Base-by-base conservation (phyloP, 169 alveolate genomes). In the Toxoplasma gondii region DNA sequence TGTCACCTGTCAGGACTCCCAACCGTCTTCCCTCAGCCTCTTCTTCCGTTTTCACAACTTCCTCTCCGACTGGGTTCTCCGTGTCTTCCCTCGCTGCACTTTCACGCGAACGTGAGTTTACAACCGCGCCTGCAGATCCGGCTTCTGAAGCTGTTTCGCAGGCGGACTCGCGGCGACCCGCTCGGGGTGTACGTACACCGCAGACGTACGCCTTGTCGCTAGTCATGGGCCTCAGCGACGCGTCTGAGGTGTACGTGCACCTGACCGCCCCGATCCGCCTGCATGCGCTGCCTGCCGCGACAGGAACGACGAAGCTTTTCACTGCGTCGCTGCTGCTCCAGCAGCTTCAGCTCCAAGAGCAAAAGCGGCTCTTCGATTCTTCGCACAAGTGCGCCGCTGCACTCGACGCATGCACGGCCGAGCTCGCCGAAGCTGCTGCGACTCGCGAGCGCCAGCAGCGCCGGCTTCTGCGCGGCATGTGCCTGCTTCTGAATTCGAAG, bases 211-310 rank as follows among this genome's bases (percentile, higher is more conserved):
- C 39, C 67, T 36, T 82, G 1, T 82, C 90, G 53, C 90, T 82
- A 1, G 69, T 82, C 31, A 82, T 44, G 53, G 54, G 67, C 41
- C 53, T 82, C 34, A 29, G 19, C 17, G 86, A n/a, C 27, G 90
- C 90, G 9, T 43, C 90, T 38, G 54, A 43, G 54, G 22, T 82
- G 90, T 82, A 22, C 38, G 90, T 43, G 27, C 90, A 43, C 53
- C 64, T 82, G 41, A 82, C 90, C 2, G 38, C 53, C 53, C 90
- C 90, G 17, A 36, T 82, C 34, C 90, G 90, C 39, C n/a, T 82
- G 64, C 67, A 82, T 38, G 54, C 90, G n/a, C 36, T 82, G 38
- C 4, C 5, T 29, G 41, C 36, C 41, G 64, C 53, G 36, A 10
- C 39, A 31, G 90, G 90, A 38, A 31, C 39, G 24, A 17, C 38